Base-by-base conservation (phyloP, 129 eudicot genomes). In the Ambrosia trifida region DNA sequence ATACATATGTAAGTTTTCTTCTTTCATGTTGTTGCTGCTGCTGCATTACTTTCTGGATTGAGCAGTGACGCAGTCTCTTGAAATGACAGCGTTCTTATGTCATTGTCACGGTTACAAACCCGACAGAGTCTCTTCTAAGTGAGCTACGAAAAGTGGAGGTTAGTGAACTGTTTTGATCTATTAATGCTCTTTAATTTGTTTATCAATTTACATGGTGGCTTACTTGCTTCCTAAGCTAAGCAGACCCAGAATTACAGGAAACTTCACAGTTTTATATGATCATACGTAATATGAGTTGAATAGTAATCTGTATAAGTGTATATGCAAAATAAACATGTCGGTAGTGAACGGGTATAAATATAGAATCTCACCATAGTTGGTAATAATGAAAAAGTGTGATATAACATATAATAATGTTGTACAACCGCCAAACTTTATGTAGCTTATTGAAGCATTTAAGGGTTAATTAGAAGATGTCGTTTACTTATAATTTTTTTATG, bases 101-200 rank as follows among this genome's bases (percentile, higher is more conserved):
- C 53, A 61, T 86, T 68, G 70, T 79, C 53, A 92, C 96, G 38
- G 83, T 92, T 54, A 86, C 98, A 56, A 87, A 78, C 71, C 96
- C 98, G 51, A 84, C 98, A 35, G 98, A 91, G 76, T 92, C 94
- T 78, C 91, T 92, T 66, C 88, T 92, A 36, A 79, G 79, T 64
- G 96, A 92, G 84, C 89, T 92, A 53, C 83, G 85, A 33, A 89
- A 88, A 83, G 96, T 92, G 74, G 95, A 92, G 97, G 97, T 91
- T 68, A 76, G 95, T 77, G 5, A 67, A 68, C 38, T 20, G 8
- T 46, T 46, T 16, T 40, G 20, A 10, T 44, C n/a, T 17, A 65
- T 3, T 65, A 11, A 28, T 46, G 40, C 43, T 66, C 24, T 24
- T 46, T 1, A 24, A 3, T 13, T 3, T 2, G 13, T 68, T 30